These are phyloP conservation scores for Drechslerella stenobrocha DNA, from an alignment of 2,329 filamentous ascomycete genomes.

Conservation along the genomic window DNA sequence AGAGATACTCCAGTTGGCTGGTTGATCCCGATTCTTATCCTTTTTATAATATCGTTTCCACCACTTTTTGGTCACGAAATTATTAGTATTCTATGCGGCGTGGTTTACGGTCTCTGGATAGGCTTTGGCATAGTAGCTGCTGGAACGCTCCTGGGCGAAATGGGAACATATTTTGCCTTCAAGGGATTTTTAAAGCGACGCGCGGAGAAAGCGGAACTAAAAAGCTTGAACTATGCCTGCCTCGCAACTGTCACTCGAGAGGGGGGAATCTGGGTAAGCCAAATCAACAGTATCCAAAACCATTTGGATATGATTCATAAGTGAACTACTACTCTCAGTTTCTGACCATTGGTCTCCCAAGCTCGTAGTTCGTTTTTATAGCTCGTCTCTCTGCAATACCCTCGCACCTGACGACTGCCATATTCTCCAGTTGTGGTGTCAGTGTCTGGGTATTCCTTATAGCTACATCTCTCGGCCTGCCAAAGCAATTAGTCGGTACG, in stretches of 20 bases:
- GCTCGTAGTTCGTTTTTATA: constrained; percentile 55
- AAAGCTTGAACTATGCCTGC: constrained; percentile 57
- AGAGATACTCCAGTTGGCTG: constrained; percentile 56
- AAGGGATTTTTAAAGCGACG: constrained; percentile 56
- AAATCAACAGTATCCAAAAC: no score
- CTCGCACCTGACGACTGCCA: constrained; percentile 58
- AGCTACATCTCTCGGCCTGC: constrained; percentile 57
- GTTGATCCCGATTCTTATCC: constrained; percentile 57
- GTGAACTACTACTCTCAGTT: no score
- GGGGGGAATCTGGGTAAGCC: constrained; percentile 55
- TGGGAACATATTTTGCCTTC: constrained; percentile 57
- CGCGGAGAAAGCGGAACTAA: constrained; percentile 56
- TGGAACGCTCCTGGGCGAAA: constrained; percentile 57
- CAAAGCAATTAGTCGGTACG: constrained; percentile 56
- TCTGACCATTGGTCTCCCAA: background rate
- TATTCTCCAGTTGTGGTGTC: constrained; percentile 58
- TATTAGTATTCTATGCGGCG: constrained; percentile 57
- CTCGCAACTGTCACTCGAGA: constrained; percentile 57
- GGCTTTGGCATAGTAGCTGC: constrained; percentile 58
- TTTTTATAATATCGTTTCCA: constrained; percentile 57
- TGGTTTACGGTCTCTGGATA: constrained; percentile 58
- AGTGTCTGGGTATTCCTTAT: constrained; percentile 57
- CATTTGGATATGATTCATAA: no score
- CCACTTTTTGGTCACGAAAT: constrained; percentile 58
- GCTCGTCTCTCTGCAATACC: constrained; percentile 58